These are phyloP conservation scores for Nidula niveotomentosa DNA, from an alignment of 1,284 basidiomycete genomes.

Conservation along the genomic window DNA sequence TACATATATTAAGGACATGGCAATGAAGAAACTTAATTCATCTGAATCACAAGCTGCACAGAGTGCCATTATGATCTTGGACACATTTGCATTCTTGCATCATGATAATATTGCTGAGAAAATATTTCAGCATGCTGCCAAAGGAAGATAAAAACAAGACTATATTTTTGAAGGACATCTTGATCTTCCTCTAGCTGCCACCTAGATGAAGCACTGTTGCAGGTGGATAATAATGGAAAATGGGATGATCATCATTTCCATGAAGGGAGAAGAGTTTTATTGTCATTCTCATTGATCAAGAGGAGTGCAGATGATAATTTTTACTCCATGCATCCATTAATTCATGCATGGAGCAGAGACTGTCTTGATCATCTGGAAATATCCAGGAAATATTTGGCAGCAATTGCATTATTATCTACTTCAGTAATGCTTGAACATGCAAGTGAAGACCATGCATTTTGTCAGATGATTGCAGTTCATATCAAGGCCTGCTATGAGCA, in stretches of 20 bases:
- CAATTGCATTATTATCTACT: not conserved
- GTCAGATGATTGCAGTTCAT: not conserved
- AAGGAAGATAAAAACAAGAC: not conserved
- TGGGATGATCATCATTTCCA: not conserved
- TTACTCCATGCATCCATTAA: not conserved
- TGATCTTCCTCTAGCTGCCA: not conserved
- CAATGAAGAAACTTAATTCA: not conserved
- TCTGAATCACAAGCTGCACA: not conserved
- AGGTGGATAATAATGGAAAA: not conserved
- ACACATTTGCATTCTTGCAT: constrained; percentile 12
- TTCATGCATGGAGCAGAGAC: not conserved
- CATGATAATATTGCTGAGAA: constrained; percentile 8
- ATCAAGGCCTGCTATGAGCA: not conserved
- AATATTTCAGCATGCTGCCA: constrained; percentile 8
- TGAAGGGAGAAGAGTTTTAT: not conserved
- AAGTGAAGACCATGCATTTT: not conserved
- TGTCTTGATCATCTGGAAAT: not conserved
- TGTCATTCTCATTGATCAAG: not conserved
- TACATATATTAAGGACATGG: constrained; percentile 5
- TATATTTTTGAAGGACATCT: too few relatives aligned
- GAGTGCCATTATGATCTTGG: constrained; percentile 6
- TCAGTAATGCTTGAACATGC: not conserved
- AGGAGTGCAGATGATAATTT: not conserved
- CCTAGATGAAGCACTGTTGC: not conserved
- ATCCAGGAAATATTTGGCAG: not conserved